These are phyloP conservation scores for Erucastrum elatum DNA, from an alignment of 345 rosid genomes.

Conservation along the genomic window DNA sequence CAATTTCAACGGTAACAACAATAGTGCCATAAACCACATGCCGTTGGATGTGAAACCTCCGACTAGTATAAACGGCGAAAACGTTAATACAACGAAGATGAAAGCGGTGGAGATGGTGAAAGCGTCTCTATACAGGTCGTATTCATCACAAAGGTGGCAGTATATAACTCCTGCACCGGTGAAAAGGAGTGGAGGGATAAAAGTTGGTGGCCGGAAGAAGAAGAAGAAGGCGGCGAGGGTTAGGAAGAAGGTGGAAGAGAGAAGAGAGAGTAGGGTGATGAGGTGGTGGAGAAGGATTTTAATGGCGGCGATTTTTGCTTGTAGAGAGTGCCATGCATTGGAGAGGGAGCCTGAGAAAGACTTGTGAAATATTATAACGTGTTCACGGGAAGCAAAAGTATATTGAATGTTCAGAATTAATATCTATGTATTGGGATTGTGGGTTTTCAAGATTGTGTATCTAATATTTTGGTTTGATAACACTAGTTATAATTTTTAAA, in stretches of 20 bases:
- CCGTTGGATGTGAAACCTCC: slow-evolving; percentile 19
- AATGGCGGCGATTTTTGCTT: slow-evolving; percentile 54
- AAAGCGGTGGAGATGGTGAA: slow-evolving; percentile 36
- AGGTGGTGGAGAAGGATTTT: slow-evolving; percentile 58
- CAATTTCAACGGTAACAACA: slow-evolving; percentile 2
- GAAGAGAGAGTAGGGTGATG: slow-evolving; percentile 21
- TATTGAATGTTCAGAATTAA: background rate
- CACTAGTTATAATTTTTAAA: background rate
- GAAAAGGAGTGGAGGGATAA: slow-evolving; percentile 42
- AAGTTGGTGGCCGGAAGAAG: slow-evolving; percentile 29
- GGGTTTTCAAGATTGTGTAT: background rate
- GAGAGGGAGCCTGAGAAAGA: slow-evolving; percentile 41
- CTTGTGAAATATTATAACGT: slow-evolving; percentile 13
- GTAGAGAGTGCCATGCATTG: slow-evolving; percentile 82
- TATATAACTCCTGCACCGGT: slow-evolving; percentile 53
- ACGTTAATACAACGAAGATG: slow-evolving; percentile 23
- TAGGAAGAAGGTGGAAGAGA: slow-evolving; percentile 23
- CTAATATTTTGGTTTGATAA: background rate
- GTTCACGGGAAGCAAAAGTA: background rate
- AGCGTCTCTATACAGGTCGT: slow-evolving; percentile 34
- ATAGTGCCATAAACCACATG: slow-evolving; percentile 6
- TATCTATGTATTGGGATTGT: background rate
- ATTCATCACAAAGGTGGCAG: slow-evolving; percentile 63
- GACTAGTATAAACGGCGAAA: background rate
- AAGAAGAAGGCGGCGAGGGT: slow-evolving; percentile 21